Conservation (phyloP, 1,139 yeast genomes). For the Hemisphaericaspora xylofermentans region DNA sequence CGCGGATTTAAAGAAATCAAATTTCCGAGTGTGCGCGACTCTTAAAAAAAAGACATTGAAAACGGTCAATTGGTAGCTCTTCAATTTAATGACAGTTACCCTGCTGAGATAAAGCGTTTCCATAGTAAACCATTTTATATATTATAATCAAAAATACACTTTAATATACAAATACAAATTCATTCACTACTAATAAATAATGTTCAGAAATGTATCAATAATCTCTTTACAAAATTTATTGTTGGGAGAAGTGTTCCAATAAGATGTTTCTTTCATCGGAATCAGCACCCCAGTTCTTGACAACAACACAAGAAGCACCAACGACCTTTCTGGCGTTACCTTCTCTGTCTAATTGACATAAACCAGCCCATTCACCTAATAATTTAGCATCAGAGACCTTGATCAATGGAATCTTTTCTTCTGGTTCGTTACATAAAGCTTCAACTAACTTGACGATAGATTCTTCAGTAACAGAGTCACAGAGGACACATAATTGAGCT, state of each 20-base stretch:
- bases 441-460: slow-evolving; percentile 96
- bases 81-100: neutral
- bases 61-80: neutral
- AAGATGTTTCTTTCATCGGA: slow-evolving; percentile 97
- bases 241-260: slow-evolving; percentile 94
- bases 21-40: neutral
- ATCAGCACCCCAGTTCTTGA: slow-evolving; percentile 99
- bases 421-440: slow-evolving; percentile 98
- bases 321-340: slow-evolving; percentile 99
- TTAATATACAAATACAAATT: slow-evolving; percentile 8
- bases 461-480: slow-evolving; percentile 98
- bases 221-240: slow-evolving; percentile 43
- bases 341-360: slow-evolving; percentile 99
- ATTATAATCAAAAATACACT: slow-evolving; percentile 3
- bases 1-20: neutral
- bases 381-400: slow-evolving; percentile 99
- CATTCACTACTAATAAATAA: slow-evolving; percentile 4
- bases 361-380: slow-evolving; percentile 99
- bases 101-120: neutral
- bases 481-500: slow-evolving; percentile 96
- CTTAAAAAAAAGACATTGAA: neutral
- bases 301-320: slow-evolving; percentile 99
- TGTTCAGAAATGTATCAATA: neutral
- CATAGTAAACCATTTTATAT: slow-evolving; percentile 5
- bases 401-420: slow-evolving; percentile 94